phyloP scores from a whole-genome alignment of 2,329 filamentous ascomycete genomes.

The Sporothrix euskadiensis region DNA sequence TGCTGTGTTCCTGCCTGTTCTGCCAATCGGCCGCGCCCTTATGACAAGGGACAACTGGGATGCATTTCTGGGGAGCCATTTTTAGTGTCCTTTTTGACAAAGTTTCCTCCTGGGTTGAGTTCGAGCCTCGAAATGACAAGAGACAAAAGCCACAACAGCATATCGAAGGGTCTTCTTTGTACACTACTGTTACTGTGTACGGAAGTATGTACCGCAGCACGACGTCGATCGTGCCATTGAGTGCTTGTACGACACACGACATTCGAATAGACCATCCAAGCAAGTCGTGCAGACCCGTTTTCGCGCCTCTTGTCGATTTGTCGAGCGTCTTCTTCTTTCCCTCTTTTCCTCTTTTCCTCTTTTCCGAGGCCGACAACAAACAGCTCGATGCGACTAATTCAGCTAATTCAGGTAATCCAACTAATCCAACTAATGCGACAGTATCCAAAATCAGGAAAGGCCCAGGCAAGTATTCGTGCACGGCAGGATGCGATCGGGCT shows the following conservation, averaged over 20 bases:
- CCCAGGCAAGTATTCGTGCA: background rate
- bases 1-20: conserved; percentile 11
- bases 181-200: background rate
- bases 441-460: background rate
- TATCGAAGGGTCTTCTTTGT: background rate
- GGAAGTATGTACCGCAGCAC: too few species aligned
- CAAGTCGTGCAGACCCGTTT: background rate
- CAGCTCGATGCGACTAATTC: too few species aligned
- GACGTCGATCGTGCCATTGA: too few species aligned
- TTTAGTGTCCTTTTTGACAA: background rate
- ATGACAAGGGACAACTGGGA: background rate
- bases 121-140: background rate
- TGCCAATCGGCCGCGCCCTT: conserved; percentile 22
- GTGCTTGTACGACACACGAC: background rate
- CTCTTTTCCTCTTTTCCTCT: background rate
- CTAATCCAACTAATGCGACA: background rate
- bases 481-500: background rate
- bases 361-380: background rate
- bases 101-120: conserved; percentile 1
- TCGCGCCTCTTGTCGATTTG: too few species aligned
- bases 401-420: background rate
- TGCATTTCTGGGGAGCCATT: background rate
- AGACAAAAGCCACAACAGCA: background rate
- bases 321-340: background rate
- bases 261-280: background rate